Evolutionary conservation across 2,329 filamentous ascomycete species (phyloP), one percentile per base, ranked within the genome.

Genomic region (Dothidotthia symphoricarpi): DNA sequence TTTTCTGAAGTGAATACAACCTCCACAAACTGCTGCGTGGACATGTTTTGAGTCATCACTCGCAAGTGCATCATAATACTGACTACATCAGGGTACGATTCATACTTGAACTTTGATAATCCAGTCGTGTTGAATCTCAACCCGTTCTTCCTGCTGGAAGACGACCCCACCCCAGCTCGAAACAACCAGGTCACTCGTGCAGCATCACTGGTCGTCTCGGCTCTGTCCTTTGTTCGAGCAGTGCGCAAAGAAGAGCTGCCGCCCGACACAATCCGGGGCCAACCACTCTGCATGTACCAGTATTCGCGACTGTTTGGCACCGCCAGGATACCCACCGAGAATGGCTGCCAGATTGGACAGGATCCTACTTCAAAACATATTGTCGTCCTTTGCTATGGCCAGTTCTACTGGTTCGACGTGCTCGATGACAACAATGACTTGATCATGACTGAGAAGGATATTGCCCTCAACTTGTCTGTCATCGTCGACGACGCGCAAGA

Each of bases 331-430:
- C 93, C 93, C 0, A 97, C 91, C 0, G 88, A 95, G 19, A 84
- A 93, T 61, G 93, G 93, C 4, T 98, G 93, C 64, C 86, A 95
- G 54, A 97, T 98, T 57, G 89, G 90, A 48, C 90, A 97, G 63
- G 90, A 97, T 57, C 86, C 89, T 1, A 80, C 83, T n/a, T 88
- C 91, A 3, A 95, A 89, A 69, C 93, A 98, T 65, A 75, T 98
- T 25, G 86, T 96, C 8, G 88, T 97, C 28, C 77, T 97, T 69
- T 95, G 88, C 61, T 87, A 91, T 49, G 93, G 93, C 2, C 93
- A 98, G 53, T 90, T 97, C 59, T 98, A 98, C 69, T 97, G 91
- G 91, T 98, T 98, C 57, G 93, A 98, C 66, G 90, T 96, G 2
- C 74, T 98, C 13, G 93, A 98, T 55, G 85, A 91, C 52, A 95